Conservation (phyloP, 371 early-diverging fungal species). For the Haplosporangium sp. region DNA sequence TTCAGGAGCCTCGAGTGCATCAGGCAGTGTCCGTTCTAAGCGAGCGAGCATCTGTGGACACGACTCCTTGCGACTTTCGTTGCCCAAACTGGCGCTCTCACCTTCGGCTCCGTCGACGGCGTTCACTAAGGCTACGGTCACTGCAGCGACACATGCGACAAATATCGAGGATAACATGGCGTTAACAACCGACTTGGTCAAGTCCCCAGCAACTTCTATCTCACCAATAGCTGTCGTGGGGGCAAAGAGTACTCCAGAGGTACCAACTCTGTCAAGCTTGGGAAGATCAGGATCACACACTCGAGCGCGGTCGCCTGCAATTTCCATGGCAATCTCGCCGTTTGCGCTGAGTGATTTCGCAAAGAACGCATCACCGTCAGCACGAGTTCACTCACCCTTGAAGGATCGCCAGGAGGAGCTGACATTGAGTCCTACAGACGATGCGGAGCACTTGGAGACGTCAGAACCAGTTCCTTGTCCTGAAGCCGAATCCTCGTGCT, state of each 20-base stretch:
- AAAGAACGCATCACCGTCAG: not conserved
- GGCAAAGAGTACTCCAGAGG: constrained; percentile 18
- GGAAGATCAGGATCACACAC: constrained; percentile 1
- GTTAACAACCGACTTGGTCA: constrained; percentile 7
- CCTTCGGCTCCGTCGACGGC: constrained; percentile 47
- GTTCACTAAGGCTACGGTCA: constrained; percentile 44
- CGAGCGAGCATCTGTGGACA: constrained; percentile 12
- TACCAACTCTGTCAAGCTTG: constrained; percentile 11
- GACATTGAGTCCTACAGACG: not conserved
- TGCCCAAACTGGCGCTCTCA: constrained; percentile 29
- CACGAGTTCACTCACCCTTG: not conserved
- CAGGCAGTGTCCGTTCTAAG: constrained; percentile 27
- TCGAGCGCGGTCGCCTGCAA: constrained; percentile 29
- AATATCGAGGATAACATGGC: constrained; percentile 20
- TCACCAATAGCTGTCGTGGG: constrained; percentile 1
- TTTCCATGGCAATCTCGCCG: constrained; percentile 26
- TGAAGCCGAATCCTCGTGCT: not conserved
- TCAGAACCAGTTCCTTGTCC: not conserved
- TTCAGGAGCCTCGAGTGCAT: constrained; percentile 8
- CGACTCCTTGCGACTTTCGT: constrained; percentile 12
- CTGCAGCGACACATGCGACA: constrained; percentile 23
- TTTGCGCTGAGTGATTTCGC: constrained; percentile 14
- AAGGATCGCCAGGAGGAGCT: not conserved
- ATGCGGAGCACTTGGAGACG: not conserved
- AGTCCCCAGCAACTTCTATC: not conserved